Base-by-base conservation (phyloP, 805 yeast genomes). In the Saccharomyces kudriavzevii region DNA sequence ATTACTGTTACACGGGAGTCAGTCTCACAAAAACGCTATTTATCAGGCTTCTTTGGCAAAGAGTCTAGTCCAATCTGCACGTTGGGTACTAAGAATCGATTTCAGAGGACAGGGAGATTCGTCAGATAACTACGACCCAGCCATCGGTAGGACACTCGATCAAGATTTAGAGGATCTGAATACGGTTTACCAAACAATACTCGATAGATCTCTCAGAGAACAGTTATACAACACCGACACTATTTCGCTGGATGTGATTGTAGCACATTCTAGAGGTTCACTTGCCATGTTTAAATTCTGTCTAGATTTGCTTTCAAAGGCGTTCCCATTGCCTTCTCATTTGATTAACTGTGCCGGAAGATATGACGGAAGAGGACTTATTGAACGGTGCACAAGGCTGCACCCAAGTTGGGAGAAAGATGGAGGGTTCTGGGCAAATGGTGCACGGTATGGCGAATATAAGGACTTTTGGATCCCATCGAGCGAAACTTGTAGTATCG, bases 41-140 rank as follows among this genome's bases (percentile, higher is more conserved):
- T 90, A 85, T 68, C 89, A 85, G 58, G 78, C 79, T 26, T 60
- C 70, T 14, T 68, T 89, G 47, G 91, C 95, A 0, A 77, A 78
- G 27, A 70, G 69, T 26, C 66, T 91, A 52, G 83, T 90, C 1
- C 77, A 77, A 14, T 66, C 78, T 54, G 96, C 95, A 0, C 72
- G 81, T 53, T 81, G 76, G 63, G 79, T 85, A 3, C 75, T 89
- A 49, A 73, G 97, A 58, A 83, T 90, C 59, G 97, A 91, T 68
- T 90, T 91, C 62, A 76, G 97, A 52, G 87, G 85, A 5, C 85
- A 94, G 67, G 98, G 97, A 1, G 81, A 79, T 54, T 87, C 96
- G 2, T 84, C 79, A 25, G 83, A 57, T 2, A 65, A 65, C 54
- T 54, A 52, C 11, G 66, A 64, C 40, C 54, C 54, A 0, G 50